Conservation (phyloP, 2,329 filamentous ascomycete genomes). For the Claviceps pusilla region DNA sequence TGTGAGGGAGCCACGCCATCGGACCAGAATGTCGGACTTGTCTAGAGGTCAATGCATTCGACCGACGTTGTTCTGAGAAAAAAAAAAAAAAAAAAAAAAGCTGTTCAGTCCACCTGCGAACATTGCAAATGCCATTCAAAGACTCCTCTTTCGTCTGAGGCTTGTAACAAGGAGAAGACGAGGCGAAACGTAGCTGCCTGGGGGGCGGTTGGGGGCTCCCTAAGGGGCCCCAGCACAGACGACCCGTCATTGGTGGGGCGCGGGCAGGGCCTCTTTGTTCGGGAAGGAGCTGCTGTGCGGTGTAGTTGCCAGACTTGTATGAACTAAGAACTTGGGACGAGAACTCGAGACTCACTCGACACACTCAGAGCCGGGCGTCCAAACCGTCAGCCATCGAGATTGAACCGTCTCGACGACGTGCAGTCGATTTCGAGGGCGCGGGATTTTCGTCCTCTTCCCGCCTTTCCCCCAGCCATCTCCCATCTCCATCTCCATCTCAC, state of each 20-base stretch:
- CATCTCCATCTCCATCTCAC: neutral
- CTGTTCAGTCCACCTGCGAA: neutral
- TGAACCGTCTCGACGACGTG: too few species aligned
- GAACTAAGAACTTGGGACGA: too few species aligned
- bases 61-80: neutral
- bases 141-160: neutral
- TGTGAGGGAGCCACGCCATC: neutral
- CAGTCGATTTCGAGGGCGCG: too few species aligned
- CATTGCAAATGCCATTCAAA: neutral
- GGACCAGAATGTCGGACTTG: neutral
- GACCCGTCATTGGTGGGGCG: neutral
- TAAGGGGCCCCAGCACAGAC: neutral
- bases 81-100: neutral
- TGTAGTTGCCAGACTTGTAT: too few species aligned
- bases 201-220: neutral
- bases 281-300: neutral
- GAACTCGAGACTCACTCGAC: too few species aligned
- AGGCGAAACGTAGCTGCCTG: slow-evolving; percentile 6
- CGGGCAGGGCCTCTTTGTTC: neutral
- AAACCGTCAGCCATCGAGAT: too few species aligned
- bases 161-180: slow-evolving; percentile 4
- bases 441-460: neutral
- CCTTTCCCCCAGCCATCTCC: too few species aligned
- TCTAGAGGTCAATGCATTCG: neutral
- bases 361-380: too few species aligned